Percentiles rank a stretch among this genome's conserved stretches.
Conservation (phyloP, 805 yeast genomes). For the Candida ipomoeae region DNA sequence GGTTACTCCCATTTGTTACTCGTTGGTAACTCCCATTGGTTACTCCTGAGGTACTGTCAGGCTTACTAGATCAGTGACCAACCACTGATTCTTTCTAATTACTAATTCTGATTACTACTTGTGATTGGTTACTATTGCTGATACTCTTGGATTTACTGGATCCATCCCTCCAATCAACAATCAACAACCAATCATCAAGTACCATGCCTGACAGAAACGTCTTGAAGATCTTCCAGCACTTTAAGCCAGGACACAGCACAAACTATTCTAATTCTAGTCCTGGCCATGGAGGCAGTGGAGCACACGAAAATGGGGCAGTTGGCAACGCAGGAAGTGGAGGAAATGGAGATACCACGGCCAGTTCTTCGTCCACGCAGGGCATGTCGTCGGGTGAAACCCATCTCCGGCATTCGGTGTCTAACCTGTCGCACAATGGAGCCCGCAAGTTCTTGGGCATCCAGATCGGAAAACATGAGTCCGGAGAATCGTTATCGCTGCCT, state of each 20-base stretch:
- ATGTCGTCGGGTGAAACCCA: constrained; percentile 4
- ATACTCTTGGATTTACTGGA: too few species aligned
- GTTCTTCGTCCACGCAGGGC: constrained; percentile 17
- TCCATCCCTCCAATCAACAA: too few species aligned
- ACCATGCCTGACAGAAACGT: constrained; percentile 43
- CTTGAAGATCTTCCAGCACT: constrained; percentile 38
- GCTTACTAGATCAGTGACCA: too few species aligned
- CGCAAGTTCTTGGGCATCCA: constrained; percentile 36
- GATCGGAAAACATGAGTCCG: constrained; percentile 40
- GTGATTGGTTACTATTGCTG: too few species aligned
- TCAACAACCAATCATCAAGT: neutral
- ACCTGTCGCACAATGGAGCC: constrained; percentile 19
- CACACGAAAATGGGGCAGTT: too few species aligned
- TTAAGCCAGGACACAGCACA: constrained; percentile 25
- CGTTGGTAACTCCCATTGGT: too few species aligned
- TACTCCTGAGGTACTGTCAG: too few species aligned
- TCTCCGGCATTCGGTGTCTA: constrained; percentile 23
- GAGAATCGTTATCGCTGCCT: constrained; percentile 34
- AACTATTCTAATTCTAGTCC: neutral
- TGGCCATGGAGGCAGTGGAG: neutral
- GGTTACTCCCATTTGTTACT: too few species aligned
- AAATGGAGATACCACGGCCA: neutral
- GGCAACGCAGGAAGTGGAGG: neutral
- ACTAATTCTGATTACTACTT: too few species aligned
- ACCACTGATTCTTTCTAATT: too few species aligned